Evolutionary conservation across 1,284 basidiomycete species (phyloP).

Genomic region (Ceratobasidium sp.): DNA sequence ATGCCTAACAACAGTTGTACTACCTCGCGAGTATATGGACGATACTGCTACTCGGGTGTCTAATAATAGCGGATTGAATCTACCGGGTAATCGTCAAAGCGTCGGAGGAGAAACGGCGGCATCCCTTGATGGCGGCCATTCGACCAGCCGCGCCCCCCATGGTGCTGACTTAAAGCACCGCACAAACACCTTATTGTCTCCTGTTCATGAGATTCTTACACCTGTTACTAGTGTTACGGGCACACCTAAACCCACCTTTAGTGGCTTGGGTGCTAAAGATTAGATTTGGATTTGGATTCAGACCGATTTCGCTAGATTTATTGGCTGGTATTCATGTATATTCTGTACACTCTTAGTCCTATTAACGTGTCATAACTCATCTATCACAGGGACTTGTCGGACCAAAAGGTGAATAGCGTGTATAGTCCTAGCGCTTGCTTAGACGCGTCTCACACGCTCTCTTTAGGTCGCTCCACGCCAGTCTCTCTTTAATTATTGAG

Average conservation of each 20-base stretch:
- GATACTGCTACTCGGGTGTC: not conserved
- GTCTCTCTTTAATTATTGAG: no score
- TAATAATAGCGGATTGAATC: conserved; percentile 9
- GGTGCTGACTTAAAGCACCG: conserved; percentile 40
- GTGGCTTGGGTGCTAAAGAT: conserved; percentile 14
- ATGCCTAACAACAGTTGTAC: conserved; percentile 27
- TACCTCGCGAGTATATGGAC: conserved; percentile 27
- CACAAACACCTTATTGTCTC: conserved; percentile 38
- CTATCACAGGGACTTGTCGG: no score
- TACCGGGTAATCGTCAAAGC: conserved; percentile 13
- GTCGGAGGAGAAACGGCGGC: conserved; percentile 1
- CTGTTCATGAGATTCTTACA: conserved; percentile 38
- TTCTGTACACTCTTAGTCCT: no score
- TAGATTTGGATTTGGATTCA: no score
- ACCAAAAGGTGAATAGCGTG: no score
- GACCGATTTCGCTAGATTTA: no score
- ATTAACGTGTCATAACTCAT: no score
- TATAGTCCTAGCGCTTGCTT: no score
- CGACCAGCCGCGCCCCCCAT: conserved; percentile 21
- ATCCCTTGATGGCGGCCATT: conserved; percentile 16
- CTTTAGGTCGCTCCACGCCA: no score
- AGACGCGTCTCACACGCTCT: no score
- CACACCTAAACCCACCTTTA: conserved; percentile 36
- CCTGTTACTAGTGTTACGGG: conserved; percentile 37
- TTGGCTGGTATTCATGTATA: no score